Percentiles rank a stretch among this genome's conserved stretches.
Evolutionary conservation across 2,329 filamentous ascomycete species (phyloP).

Genomic region (Arthrobotrys megalospora): DNA sequence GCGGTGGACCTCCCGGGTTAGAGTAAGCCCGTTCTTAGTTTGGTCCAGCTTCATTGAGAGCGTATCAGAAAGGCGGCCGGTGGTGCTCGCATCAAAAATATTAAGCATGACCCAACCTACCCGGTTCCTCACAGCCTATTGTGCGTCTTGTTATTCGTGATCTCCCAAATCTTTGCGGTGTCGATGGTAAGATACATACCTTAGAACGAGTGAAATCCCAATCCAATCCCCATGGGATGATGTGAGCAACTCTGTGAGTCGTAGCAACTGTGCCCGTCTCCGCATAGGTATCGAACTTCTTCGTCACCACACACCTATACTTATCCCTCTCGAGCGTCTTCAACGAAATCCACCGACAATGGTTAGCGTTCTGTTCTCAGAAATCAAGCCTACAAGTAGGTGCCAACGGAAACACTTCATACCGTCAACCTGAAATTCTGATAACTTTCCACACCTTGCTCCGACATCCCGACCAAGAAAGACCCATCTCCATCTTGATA

Average conservation of each 20-base stretch:
- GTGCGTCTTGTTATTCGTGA: background rate
- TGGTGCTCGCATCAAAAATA: background rate
- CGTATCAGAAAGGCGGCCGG: background rate
- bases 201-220: background rate
- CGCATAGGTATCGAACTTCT: background rate
- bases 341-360: background rate
- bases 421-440: background rate
- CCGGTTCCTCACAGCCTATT: background rate
- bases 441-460: background rate
- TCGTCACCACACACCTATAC: background rate
- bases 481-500: background rate
- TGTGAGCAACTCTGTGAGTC: background rate
- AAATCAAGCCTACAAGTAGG: background rate
- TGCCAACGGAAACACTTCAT: background rate
- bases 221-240: slow-evolving; percentile 8
- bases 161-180: background rate
- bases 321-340: slow-evolving; percentile 1
- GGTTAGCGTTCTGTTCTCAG: background rate
- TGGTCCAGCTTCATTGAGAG: background rate
- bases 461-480: background rate
- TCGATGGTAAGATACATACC: background rate
- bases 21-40: background rate
- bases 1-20: background rate
- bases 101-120: background rate
- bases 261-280: slow-evolving; percentile 2